Conservation (phyloP, 345 rosid species). For the Dipteronia sinensis region DNA sequence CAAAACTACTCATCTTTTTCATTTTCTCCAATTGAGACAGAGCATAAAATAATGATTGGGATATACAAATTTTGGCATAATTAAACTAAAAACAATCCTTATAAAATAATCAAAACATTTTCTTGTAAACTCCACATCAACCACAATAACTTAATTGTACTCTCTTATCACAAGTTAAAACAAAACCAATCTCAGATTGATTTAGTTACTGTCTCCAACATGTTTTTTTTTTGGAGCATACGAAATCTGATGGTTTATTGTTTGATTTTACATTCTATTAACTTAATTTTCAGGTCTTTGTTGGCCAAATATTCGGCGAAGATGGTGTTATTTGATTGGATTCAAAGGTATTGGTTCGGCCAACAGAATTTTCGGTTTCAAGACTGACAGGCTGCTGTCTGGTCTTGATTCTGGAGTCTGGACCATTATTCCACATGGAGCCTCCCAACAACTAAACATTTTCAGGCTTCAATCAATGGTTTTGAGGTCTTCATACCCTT, state of each 20-base stretch:
- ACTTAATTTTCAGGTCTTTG: not conserved
- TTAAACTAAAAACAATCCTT: not conserved
- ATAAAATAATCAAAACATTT: not conserved
- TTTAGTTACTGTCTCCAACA: not conserved
- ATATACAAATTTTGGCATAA: too few species aligned
- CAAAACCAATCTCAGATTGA: not conserved
- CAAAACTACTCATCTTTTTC: not conserved
- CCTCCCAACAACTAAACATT: too few species aligned
- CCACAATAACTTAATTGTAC: not conserved
- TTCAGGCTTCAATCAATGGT: too few species aligned
- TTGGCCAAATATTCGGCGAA: not conserved
- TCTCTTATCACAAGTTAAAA: not conserved
- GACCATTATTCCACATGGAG: too few species aligned
- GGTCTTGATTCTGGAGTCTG: too few species aligned
- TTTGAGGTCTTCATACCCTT: too few species aligned
- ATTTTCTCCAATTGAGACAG: not conserved
- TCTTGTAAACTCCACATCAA: not conserved
- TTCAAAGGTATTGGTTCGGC: not conserved
- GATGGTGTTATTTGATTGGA: conserved; percentile 4
- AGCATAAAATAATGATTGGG: not conserved
- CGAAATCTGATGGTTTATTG: not conserved
- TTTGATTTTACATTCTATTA: not conserved
- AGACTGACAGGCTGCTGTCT: too few species aligned
- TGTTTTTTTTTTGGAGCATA: not conserved
- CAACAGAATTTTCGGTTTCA: not conserved